phyloP scores from a whole-genome alignment of 1,284 basidiomycete species.

The Austroboletus niveus region DNA sequence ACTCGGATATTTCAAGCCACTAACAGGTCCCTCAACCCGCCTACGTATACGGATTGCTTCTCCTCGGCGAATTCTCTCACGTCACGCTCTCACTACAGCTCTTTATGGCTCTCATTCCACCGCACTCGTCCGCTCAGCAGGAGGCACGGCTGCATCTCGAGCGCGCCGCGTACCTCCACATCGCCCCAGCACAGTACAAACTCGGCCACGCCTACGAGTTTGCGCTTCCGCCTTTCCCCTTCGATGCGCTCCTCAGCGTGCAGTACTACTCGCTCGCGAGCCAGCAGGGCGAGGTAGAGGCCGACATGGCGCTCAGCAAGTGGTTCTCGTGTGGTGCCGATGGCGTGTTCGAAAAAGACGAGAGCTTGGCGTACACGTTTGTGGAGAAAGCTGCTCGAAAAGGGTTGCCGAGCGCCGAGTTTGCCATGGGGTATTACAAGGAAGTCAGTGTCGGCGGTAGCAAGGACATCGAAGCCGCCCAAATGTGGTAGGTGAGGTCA shows the following conservation, averaged over 20 bases:
- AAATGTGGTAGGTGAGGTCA: conserved; percentile 67
- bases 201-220: conserved; percentile 92
- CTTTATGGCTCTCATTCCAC: conserved; percentile 52
- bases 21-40: conserved; percentile 77
- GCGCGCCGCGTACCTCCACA: conserved; percentile 82
- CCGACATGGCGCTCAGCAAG: conserved; percentile 93
- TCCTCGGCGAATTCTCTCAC: conserved; percentile 76
- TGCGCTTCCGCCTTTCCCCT: conserved; percentile 81
- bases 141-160: conserved; percentile 63
- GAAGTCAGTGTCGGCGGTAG: conserved; percentile 76
- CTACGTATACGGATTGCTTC: conserved; percentile 81
- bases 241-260: conserved; percentile 87
- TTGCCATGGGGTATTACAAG: conserved; percentile 92
- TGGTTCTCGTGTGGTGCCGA: conserved; percentile 93
- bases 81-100: conserved; percentile 53
- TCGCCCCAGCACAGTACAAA: conserved; percentile 91
- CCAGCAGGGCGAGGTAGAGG: conserved; percentile 85
- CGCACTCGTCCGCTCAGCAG: conserved; percentile 37
- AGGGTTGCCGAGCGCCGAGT: conserved; percentile 81
- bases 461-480: conserved; percentile 65
- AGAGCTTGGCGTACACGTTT: conserved; percentile 83
- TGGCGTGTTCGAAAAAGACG: conserved; percentile 85
- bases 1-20: not conserved
- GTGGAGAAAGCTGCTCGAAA: conserved; percentile 88
- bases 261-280: conserved; percentile 90